These are phyloP conservation scores for Diaporthe sp. DNA, from an alignment of 2,329 filamentous ascomycete genomes.

Conservation along the genomic window DNA sequence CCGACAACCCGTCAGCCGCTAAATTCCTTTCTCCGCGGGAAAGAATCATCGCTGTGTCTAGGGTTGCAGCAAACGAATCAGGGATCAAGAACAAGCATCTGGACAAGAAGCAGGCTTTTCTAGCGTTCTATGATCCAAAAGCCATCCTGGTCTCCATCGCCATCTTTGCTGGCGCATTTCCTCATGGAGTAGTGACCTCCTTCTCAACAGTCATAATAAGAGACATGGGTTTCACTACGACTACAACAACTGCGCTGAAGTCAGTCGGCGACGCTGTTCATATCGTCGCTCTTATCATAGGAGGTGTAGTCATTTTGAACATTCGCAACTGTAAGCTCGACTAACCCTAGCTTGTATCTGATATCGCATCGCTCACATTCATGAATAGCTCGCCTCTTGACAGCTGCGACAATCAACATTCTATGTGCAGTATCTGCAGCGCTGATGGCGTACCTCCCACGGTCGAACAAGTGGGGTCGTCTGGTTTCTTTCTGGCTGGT, in stretches of 20 bases:
- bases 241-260: conserved; percentile 5
- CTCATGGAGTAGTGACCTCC: neutral
- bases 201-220: conserved; percentile 16
- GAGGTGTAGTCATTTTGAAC: conserved; percentile 51
- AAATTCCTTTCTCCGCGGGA: neutral
- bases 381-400: conserved; percentile 41
- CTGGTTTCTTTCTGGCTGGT: conserved; percentile 53
- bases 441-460: conserved; percentile 50
- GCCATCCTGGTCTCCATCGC: neutral
- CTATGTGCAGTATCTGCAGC: conserved; percentile 51
- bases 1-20: conserved; percentile 4
- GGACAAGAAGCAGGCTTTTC: neutral
- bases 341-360: too few relatives aligned
- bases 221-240: conserved; percentile 11
- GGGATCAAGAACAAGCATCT: conserved; percentile 22
- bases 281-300: conserved; percentile 51
- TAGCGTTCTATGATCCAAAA: conserved; percentile 10
- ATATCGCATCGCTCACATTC: neutral
- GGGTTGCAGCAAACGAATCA: neutral
- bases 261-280: conserved; percentile 12
- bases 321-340: conserved; percentile 44
- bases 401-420: conserved; percentile 49
- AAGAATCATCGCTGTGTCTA: neutral
- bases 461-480: conserved; percentile 50
- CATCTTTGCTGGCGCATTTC: neutral